Base-by-base conservation (phyloP, 106 monocot genomes). In the Allium sativum region DNA sequence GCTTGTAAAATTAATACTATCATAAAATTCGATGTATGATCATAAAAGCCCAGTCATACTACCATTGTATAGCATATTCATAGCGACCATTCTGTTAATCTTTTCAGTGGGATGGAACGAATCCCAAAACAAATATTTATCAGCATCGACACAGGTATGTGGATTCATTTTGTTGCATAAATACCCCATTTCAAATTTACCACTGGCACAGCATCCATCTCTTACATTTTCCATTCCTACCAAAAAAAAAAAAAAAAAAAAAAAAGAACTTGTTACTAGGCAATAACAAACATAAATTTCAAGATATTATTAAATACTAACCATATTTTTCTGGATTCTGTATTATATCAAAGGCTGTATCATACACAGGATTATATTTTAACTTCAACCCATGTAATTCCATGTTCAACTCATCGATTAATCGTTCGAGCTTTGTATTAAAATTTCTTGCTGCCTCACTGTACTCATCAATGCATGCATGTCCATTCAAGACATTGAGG, bases 101-200 rank as follows among this genome's bases (percentile, higher is more conserved):
- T 72, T 84, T 42, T 84, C 66, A 3, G 84, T 76, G 0, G 84
- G 84, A 52, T 84, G 84, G 62, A 85, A 74, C 8, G 84, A 52
- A 42, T 85, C 80, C 84, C 80, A 85, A 40, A 85, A 85, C n/a
- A 76, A 12, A 70, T 78, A 85, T 61, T 78, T 81, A 57, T 69
- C 46, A 0, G 85, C 85, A n/a, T 81, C 81, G 0, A 22, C 17
- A 18, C 85, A 85, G 6, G 85, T 81, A 20, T 68, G 48, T 4
- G 71, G 74, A 12, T 45, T 56, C 59, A 48, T 48, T n/a, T 62
- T 9, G 18, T 75, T 72, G 69, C 85, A 85, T 9, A 72, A 18
- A 54, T 60, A 78, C 5, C 77, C 72, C 72, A 85, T 78, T 65
- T 85, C 85, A 44, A 68, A 72, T 54, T 3, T 67, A 13, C 85